phyloP scores from a whole-genome alignment of 2,329 filamentous ascomycete genomes.

The Epichloe amarillans region DNA sequence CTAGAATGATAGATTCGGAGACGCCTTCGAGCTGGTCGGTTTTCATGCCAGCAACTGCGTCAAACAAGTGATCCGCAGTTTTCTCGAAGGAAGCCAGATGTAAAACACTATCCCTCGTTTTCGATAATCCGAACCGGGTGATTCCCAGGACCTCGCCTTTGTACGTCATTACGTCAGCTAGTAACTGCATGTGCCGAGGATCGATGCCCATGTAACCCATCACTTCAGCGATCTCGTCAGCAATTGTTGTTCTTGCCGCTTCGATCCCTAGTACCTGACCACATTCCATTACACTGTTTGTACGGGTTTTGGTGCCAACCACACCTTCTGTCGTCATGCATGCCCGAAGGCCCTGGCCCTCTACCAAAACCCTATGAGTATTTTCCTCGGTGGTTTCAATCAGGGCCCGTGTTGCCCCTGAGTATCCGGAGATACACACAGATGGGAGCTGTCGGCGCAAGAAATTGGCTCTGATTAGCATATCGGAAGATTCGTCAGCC shows the following conservation, averaged over 20 bases:
- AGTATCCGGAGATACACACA: conserved; percentile 82
- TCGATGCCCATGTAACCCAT: conserved; percentile 96
- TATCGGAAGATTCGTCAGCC: conserved; percentile 27
- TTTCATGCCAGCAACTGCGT: conserved; percentile 86
- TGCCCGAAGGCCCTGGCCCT: conserved; percentile 78
- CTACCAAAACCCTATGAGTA: conserved; percentile 67
- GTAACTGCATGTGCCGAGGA: conserved; percentile 90
- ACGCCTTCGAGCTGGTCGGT: conserved; percentile 87
- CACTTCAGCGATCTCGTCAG: conserved; percentile 72
- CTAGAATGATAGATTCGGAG: conserved; percentile 95
- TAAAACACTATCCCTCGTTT: conserved; percentile 89
- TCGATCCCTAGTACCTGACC: conserved; percentile 85
- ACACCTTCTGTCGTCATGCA: conserved; percentile 95
- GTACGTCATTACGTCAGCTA: conserved; percentile 98
- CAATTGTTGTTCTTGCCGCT: conserved; percentile 80
- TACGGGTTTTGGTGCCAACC: conserved; percentile 57
- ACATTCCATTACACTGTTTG: conserved; percentile 86
- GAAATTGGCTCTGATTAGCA: conserved; percentile 69
- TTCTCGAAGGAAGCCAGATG: conserved; percentile 96
- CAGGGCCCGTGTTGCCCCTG: conserved; percentile 73
- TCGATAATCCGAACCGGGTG: conserved; percentile 87
- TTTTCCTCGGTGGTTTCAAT: conserved; percentile 66
- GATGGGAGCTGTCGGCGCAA: conserved; percentile 69
- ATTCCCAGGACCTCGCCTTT: conserved; percentile 96
- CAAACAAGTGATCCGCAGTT: conserved; percentile 93